Evolutionary conservation across 2,329 filamentous ascomycete species (phyloP), one percentile per base, ranked within the genome.

Genomic region (Aureobasidium melanogenum): DNA sequence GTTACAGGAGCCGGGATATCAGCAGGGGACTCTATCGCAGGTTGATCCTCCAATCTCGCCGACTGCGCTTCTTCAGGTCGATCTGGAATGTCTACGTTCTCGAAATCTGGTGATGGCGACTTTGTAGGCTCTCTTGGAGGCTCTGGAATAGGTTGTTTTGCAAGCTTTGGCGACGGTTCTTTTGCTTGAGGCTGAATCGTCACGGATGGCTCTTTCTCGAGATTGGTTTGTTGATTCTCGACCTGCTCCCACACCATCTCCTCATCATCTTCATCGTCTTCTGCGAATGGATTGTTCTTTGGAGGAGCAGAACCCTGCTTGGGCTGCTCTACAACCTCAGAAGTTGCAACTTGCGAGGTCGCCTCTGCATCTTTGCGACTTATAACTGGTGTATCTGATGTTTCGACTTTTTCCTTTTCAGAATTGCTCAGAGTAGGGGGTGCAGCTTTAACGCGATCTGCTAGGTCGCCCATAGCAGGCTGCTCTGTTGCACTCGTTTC

Each of bases 161-260:
- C 9, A 3, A 48, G 58, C 34, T 65, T 24, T 64, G 48, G 66
- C 65, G 14, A 67, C 64, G 52, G 67, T 65, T 43, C 41, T 28
- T 47, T 62, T 17, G 15, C 39, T 44, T 24, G 28, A 36, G 39
- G 14, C 9, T 47, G 41, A 10, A 28, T 17, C 7, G 41, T 28
- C 5, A 22, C 14, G 7, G 30, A 38, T 7, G 19, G 17, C n/a
- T 36, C 19, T 12, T 46, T 36, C 3, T 26, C 54, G n/a, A 47
- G 26, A 30, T 12, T 5, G 54, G 51, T 43, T 36, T 46, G 54
- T 63, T 69, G 73, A 62, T 73, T 68, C 44, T 83, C 80, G 64
- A 81, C 83, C 38, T 80, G 80, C 4, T 80, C 80, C 82, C 81
- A 84, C 1, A 82, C 79, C 36, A 75, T 60, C 39, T 69, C 66